Conservation (phyloP, 805 yeast genomes). For the Myxozyma geophila region DNA sequence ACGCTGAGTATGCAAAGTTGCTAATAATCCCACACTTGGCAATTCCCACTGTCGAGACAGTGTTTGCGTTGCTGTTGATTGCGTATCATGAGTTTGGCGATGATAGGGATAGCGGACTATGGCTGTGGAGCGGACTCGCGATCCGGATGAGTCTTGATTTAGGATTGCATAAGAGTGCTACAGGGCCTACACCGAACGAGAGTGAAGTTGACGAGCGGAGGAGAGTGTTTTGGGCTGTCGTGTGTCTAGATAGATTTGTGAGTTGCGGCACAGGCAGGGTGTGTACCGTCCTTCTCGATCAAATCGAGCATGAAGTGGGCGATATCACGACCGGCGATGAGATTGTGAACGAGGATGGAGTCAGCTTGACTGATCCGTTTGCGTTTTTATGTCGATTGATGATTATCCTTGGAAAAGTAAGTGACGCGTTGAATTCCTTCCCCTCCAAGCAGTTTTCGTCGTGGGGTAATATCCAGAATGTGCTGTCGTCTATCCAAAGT, state of each 20-base stretch:
- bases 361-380: constrained; percentile 38
- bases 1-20: constrained; percentile 40
- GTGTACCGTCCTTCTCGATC: constrained; percentile 36
- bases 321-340: constrained; percentile 19
- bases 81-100: constrained; percentile 42
- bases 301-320: constrained; percentile 36
- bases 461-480: background rate
- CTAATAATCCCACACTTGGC: constrained; percentile 40
- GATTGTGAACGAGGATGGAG: constrained; percentile 18
- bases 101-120: constrained; percentile 42
- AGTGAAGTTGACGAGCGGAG: constrained; percentile 30
- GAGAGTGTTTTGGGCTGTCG: constrained; percentile 41
- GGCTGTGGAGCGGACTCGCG: constrained; percentile 44
- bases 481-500: constrained; percentile 31
- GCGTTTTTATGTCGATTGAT: constrained; percentile 40
- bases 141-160: constrained; percentile 42
- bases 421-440: constrained; percentile 39
- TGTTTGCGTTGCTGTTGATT: constrained; percentile 39
- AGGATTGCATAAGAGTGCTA: constrained; percentile 38
- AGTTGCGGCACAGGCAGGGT: constrained; percentile 42
- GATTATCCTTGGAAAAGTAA: constrained; percentile 39
- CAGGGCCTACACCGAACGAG: background rate
- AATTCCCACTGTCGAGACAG: constrained; percentile 40
- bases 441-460: constrained; percentile 9
- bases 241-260: constrained; percentile 40